These are phyloP conservation scores for Gaertneriomyces sp. DNA, from an alignment of 192 early-diverging fungal species.

Conservation along the genomic window DNA sequence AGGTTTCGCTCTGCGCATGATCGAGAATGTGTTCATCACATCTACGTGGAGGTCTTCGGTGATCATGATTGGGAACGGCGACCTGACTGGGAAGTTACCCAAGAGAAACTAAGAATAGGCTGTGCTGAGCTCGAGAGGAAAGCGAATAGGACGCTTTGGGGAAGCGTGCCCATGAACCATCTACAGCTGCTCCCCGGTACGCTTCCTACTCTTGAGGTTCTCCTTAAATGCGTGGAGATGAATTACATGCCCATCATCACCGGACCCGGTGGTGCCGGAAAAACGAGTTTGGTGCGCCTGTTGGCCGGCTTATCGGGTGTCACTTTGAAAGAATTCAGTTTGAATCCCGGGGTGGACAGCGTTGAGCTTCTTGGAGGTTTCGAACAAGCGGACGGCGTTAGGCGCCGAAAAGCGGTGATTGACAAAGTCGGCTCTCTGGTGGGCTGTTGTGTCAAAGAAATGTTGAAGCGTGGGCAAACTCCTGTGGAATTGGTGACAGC, in stretches of 20 bases:
- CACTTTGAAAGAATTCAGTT: conserved; percentile 83
- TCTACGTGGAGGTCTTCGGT: conserved; percentile 31
- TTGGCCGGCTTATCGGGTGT: conserved; percentile 80
- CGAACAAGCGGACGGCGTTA: conserved; percentile 86
- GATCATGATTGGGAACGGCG: conserved; percentile 10
- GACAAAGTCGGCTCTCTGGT: conserved; percentile 43
- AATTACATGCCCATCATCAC: conserved; percentile 89
- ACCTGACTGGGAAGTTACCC: conserved; percentile 23
- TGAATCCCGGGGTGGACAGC: conserved; percentile 92
- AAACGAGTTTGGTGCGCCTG: conserved; percentile 80
- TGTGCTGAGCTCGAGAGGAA: conserved; percentile 13
- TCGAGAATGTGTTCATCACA: conserved; percentile 47
- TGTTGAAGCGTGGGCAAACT: conserved; percentile 15
- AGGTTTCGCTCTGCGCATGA: conserved; percentile 83
- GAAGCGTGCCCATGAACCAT: conserved; percentile 33
- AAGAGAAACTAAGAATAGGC: conserved; percentile 22
- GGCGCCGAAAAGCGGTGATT: conserved; percentile 59
- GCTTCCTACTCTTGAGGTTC: conserved; percentile 63
- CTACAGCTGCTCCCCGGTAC: conserved; percentile 65
- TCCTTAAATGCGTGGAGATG: conserved; percentile 85
- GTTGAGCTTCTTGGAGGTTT: conserved; percentile 96
- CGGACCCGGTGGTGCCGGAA: conserved; percentile 80
- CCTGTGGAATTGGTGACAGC: neutral
- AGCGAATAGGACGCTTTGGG: conserved; percentile 10
- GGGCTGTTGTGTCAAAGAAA: conserved; percentile 38